Percentiles rank a stretch among this genome's conserved stretches.
Evolutionary conservation across 1,284 basidiomycete species (phyloP).

Genomic region (Melampsora abietis-canadensis): DNA sequence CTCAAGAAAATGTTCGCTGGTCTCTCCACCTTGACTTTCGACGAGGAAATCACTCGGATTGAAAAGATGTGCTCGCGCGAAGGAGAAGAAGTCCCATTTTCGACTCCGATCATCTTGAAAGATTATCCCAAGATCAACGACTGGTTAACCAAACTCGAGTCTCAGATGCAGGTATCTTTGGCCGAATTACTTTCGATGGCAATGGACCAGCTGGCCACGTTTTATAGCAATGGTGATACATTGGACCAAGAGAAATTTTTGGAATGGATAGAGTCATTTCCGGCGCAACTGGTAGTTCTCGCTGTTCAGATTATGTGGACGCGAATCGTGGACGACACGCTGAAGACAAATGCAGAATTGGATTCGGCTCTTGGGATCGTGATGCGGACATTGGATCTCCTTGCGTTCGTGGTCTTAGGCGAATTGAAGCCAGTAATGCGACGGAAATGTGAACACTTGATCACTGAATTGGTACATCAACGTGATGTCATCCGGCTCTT

Average conservation of each 20-base stretch:
- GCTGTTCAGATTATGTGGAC: slow-evolving; percentile 95
- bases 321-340: slow-evolving; percentile 69
- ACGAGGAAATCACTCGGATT: slow-evolving; percentile 70
- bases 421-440: slow-evolving; percentile 84
- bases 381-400: slow-evolving; percentile 77
- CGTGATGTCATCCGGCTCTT: slow-evolving; percentile 86
- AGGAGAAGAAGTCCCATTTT: slow-evolving; percentile 86
- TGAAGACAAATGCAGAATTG: slow-evolving; percentile 62
- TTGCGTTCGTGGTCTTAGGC: slow-evolving; percentile 90
- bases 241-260: slow-evolving; percentile 68
- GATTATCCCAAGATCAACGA: slow-evolving; percentile 98
- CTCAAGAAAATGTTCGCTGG: slow-evolving; percentile 99
- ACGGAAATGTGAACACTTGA: slow-evolving; percentile 95
- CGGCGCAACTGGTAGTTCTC: slow-evolving; percentile 91
- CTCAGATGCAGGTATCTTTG: slow-evolving; percentile 89
- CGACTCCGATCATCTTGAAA: slow-evolving; percentile 76
- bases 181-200: slow-evolving; percentile 75
- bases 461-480: slow-evolving; percentile 97
- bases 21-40: slow-evolving; percentile 81
- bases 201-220: slow-evolving; percentile 71
- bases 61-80: slow-evolving; percentile 88
- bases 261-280: slow-evolving; percentile 85
- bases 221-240: slow-evolving; percentile 65
- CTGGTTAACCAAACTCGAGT: slow-evolving; percentile 89
- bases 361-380: slow-evolving; percentile 72